Percentiles rank a stretch among this genome's conserved stretches.
Evolutionary conservation across 805 yeast genomes (phyloP).

Genomic region (Huiozyma sinensis): DNA sequence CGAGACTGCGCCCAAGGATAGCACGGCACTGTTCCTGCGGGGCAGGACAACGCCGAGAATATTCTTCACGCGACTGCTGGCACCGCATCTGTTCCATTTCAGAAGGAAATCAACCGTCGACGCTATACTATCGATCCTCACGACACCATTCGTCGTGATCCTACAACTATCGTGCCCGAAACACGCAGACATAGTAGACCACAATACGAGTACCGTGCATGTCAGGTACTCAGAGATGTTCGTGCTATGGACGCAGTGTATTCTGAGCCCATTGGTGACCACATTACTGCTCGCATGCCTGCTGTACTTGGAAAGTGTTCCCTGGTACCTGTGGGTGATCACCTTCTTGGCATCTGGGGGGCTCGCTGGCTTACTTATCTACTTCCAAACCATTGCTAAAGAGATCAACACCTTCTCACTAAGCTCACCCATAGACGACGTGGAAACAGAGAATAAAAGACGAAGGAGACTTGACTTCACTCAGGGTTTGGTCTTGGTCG

Average conservation of each 20-base stretch:
- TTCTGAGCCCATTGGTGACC: conserved; percentile 24
- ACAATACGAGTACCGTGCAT: conserved; percentile 13
- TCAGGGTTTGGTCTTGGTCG: conserved; percentile 8
- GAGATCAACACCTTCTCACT: conserved; percentile 17
- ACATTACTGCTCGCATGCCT: conserved; percentile 14
- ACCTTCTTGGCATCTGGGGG: conserved; percentile 5
- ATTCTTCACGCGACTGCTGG: conserved; percentile 4
- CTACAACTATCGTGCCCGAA: conserved; percentile 30
- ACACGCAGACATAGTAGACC: conserved; percentile 17
- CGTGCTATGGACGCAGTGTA: conserved; percentile 24
- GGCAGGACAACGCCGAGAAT: neutral
- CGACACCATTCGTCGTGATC: conserved; percentile 28
- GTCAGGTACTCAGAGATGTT: conserved; percentile 13
- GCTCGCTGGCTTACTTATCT: conserved; percentile 1
- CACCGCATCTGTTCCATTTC: conserved; percentile 28
- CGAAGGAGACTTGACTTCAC: conserved; percentile 12
- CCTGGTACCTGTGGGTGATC: conserved; percentile 6
- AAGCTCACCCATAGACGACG: conserved; percentile 4
- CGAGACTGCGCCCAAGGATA: neutral
- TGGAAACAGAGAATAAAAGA: conserved; percentile 7
- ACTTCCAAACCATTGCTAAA: conserved; percentile 4
- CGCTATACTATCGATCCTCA: conserved; percentile 22
- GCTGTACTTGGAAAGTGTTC: conserved; percentile 3
- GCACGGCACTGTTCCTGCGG: neutral
- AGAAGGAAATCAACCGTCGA: conserved; percentile 17